These are phyloP conservation scores for Mortierella sp. DNA, from an alignment of 371 early-diverging fungal genomes.

Conservation along the genomic window DNA sequence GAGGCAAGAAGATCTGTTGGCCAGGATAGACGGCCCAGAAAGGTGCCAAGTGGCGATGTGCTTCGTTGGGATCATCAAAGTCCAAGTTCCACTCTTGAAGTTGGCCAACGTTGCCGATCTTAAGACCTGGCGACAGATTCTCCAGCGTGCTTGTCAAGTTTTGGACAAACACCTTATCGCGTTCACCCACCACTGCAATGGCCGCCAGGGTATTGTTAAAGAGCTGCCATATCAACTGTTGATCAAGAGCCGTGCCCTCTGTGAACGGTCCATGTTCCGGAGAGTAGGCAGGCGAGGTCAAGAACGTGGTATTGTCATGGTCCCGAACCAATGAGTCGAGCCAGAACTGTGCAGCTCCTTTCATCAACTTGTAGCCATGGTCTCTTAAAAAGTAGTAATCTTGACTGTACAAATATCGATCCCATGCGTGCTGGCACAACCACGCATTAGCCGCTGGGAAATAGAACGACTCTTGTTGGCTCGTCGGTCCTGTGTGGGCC, in stretches of 20 bases:
- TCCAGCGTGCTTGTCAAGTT: slow-evolving; percentile 28
- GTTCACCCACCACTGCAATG: slow-evolving; percentile 30
- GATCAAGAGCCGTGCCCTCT: slow-evolving; percentile 40
- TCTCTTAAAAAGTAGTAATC: slow-evolving; percentile 37
- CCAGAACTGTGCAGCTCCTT: slow-evolving; percentile 50
- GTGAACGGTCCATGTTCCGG: slow-evolving; percentile 47
- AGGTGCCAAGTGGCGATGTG: slow-evolving; percentile 27
- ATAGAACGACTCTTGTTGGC: slow-evolving; percentile 21
- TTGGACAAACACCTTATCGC: slow-evolving; percentile 43
- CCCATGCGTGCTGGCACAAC: slow-evolving; percentile 53
- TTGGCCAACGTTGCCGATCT: slow-evolving; percentile 31
- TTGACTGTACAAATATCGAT: slow-evolving; percentile 43
- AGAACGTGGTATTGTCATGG: background rate
- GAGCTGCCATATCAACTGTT: slow-evolving; percentile 45
- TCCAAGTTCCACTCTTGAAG: slow-evolving; percentile 46
- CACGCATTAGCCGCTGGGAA: slow-evolving; percentile 47
- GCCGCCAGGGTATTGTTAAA: slow-evolving; percentile 42
- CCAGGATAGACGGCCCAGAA: slow-evolving; percentile 51
- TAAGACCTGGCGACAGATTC: slow-evolving; percentile 25
- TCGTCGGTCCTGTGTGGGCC: slow-evolving; percentile 51
- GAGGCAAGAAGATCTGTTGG: slow-evolving; percentile 17
- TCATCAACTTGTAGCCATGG: slow-evolving; percentile 50
- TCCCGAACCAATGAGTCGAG: slow-evolving; percentile 28
- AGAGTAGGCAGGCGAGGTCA: slow-evolving; percentile 43
- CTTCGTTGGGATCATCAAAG: slow-evolving; percentile 38